Base-by-base conservation (phyloP, 78 protist species). In the Cavenderia fasciculata region DNA sequence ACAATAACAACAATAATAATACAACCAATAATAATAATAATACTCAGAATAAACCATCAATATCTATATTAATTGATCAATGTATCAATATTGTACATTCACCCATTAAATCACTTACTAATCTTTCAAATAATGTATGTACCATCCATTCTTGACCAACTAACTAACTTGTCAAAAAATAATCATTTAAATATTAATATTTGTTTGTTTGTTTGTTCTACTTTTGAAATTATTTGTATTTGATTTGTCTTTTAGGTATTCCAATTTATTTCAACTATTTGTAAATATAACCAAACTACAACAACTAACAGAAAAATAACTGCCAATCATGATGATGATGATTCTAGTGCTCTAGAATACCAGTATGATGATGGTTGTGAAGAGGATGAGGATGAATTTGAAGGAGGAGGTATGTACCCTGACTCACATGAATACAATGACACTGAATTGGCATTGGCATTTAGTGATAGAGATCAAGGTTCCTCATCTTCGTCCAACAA, bases 1-100 rank as follows among this genome's bases (percentile, higher is more conserved):
- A 44, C 59, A 41, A 41, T 59, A 46, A 4, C 33, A 36, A 27
- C 27, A 4, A 59, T 25, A 2, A 31, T 33, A 27, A 51, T 14
- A 14, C n/a, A 21, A 23, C 6, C 11, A 70, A 29, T 34, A 61
- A 33, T 46, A 25, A 65, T n/a, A 65, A 44, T 38, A 82, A 82
- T 68, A 51, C 25, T 10, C 54, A 52, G 8, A 5, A 11, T 3
- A 12, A 41, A 71, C 78, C 78, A 51, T n/a, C 11, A 14, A 41
- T 21, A n/a, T 21, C 40, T 14, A 23, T 65, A n/a, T 52, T 78
- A 25, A 0, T 78, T 65, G 52, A 62, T 38, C 87, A 78, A 65
- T 78, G 87, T 52, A 62, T 49, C 33, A 78, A 51, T 46, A 29
- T 78, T 23, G 18, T 78, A 51, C 40, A 65, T 44, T 36, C 34